Evolutionary conservation across 495 filamentous ascomycete species (phyloP), one percentile per base, ranked within the genome.

Genomic region (Mytilinidion resinicola): DNA sequence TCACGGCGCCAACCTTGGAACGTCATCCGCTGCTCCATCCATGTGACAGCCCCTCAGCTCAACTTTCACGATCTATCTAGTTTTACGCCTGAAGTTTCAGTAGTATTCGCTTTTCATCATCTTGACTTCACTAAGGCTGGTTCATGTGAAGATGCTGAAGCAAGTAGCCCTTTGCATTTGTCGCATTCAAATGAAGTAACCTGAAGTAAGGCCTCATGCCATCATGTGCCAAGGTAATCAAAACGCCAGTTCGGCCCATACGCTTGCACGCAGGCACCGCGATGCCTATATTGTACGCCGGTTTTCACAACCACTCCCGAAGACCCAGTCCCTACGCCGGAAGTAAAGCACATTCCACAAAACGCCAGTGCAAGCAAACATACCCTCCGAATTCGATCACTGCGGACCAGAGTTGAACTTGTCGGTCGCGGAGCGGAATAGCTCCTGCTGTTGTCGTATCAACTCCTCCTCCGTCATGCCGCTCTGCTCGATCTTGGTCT

Each of bases 401-500:
- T 59, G 56, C 5, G 58, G 58, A 5, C 20, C 59, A 34, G 41
- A 25, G 54, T 88, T 82, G 72, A 86, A 89, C 67, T 89, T 89
- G 55, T 85, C 83, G 0, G 80, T 85, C 30, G 93, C 95, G 30
- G 82, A 85, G 35, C 85, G 82, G 70, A 98, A 98, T 66, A 96
- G 81, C 69, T 93, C 89, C 75, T 91, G 84, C 68, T 98, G 93
- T 60, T 96, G 82, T 11, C 85, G 81, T 43, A 95, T 78, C 19
- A 98, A 80, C 72, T 98, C 86, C 65, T 95, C 93, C 70, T 95
- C 81, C 0, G 86, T 86, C 72, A 97, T 70, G 4, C 93, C 93
- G 69, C 90, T 95, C 68, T 90, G 84, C 67, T 96, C 93, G 74
- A 96, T 87, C 74, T 96, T 97, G 73, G 89, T 95, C 61, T 91